Conservation (phyloP, 345 rosid species). For the Lumnitzera littorea region DNA sequence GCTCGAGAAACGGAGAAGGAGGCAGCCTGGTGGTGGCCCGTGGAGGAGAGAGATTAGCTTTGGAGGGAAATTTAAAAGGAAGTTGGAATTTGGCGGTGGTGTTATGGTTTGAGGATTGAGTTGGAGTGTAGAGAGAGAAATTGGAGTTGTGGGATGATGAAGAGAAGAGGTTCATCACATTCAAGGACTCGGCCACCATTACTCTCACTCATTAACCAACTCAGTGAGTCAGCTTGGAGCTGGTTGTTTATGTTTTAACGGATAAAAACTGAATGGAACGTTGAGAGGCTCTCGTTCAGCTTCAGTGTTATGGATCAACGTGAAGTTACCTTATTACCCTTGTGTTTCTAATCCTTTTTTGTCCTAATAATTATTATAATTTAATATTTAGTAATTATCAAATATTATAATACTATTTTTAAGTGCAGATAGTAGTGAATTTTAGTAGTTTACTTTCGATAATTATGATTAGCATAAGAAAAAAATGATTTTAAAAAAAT, state of each 20-base stretch:
- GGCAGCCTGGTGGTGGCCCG: conserved; percentile 10
- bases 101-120: conserved; percentile 27
- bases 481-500: too few relatives aligned
- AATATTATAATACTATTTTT: background rate
- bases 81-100: conserved; percentile 15
- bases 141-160: conserved; percentile 46
- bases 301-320: background rate
- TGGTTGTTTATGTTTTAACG: conserved; percentile 15
- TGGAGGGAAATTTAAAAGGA: conserved; percentile 22
- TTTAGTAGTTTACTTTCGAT: too few relatives aligned
- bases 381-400: background rate
- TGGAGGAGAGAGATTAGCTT: conserved; percentile 19
- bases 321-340: conserved; percentile 12
- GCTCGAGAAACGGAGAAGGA: conserved; percentile 13
- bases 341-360: background rate
- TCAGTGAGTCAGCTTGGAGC: background rate
- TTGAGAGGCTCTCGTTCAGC: conserved; percentile 28
- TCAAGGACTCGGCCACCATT: background rate
- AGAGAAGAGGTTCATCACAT: conserved; percentile 17
- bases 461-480: too few relatives aligned
- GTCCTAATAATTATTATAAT: background rate
- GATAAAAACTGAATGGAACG: conserved; percentile 38
- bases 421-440: too few relatives aligned
- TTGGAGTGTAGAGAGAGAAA: conserved; percentile 34
- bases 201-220: background rate